Conservation (phyloP, 1,284 basidiomycete species). For the Tausonia pullulans region DNA sequence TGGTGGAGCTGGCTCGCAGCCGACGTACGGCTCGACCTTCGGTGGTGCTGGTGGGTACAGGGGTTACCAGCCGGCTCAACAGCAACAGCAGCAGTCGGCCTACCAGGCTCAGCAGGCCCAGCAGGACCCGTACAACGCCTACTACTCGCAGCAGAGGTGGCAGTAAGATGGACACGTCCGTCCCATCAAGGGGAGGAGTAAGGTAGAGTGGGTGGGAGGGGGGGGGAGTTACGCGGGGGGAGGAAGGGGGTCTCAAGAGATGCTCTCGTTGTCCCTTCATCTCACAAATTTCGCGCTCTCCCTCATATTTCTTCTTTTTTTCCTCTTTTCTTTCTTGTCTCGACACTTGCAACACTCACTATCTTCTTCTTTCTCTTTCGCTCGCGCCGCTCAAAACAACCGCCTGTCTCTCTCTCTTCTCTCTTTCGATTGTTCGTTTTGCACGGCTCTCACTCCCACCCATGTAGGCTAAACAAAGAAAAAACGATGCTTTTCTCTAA, state of each 20-base stretch:
- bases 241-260: neutral
- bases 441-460: too few species aligned
- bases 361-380: neutral
- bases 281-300: neutral
- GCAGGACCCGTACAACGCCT: conserved; percentile 15
- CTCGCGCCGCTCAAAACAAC: too few species aligned
- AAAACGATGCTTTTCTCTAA: too few species aligned
- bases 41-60: too few species aligned
- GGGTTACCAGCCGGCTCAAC: conserved; percentile 16
- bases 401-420: neutral
- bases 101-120: conserved; percentile 19
- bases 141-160: conserved; percentile 10
- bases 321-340: neutral
- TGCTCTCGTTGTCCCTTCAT: neutral
- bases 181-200: too few species aligned
- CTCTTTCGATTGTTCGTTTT: neutral
- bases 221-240: too few species aligned
- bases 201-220: neutral
- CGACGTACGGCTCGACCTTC: conserved; percentile 3
- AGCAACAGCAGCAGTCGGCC: conserved; percentile 16
- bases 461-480: too few species aligned
- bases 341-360: too few species aligned
- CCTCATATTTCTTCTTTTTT: neutral
- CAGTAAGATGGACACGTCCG: neutral
- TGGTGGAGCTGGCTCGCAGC: neutral